A percentile compares a stretch with the other conserved stretches of the same genome.
These are phyloP conservation scores for Candida verbasci DNA, from an alignment of 805 yeast genomes.

Conservation along the genomic window DNA sequence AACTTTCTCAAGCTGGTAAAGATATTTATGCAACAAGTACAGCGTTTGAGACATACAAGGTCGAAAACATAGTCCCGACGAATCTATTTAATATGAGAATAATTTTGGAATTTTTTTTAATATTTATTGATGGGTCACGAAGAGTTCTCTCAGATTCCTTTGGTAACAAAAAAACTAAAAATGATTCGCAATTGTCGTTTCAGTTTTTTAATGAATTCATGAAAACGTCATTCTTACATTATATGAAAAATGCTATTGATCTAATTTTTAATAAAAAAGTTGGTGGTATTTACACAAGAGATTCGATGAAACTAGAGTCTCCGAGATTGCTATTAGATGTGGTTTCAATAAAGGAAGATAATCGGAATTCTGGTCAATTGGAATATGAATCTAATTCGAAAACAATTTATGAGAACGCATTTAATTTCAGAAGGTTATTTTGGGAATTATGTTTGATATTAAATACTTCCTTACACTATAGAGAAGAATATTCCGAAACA, in stretches of 20 bases:
- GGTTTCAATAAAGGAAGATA: conserved; percentile 27
- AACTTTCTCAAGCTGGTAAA: too few relatives aligned
- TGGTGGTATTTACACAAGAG: conserved; percentile 13
- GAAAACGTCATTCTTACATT: conserved; percentile 59
- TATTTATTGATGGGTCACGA: conserved; percentile 60
- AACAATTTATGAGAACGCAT: conserved; percentile 37
- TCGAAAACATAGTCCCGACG: conserved; percentile 63
- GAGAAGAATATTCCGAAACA: conserved; percentile 49
- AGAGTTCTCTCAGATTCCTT: conserved; percentile 16
- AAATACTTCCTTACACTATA: conserved; percentile 57
- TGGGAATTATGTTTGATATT: conserved; percentile 46
- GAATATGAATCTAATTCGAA: conserved; percentile 6
- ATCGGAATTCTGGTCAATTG: conserved; percentile 1
- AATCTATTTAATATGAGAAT: conserved; percentile 77
- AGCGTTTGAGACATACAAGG: conserved; percentile 52
- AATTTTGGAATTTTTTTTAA: conserved; percentile 66
- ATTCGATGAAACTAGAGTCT: conserved; percentile 1
- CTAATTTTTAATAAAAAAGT: conserved; percentile 45
- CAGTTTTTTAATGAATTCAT: conserved; percentile 61
- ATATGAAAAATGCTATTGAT: conserved; percentile 53
- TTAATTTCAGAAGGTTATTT: conserved; percentile 45
- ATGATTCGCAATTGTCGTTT: conserved; percentile 16
- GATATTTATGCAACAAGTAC: conserved; percentile 11
- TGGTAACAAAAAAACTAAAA: conserved; percentile 6
- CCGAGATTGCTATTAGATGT: conserved; percentile 21